Conservation (phyloP, 148 eudicot genomes). For the Rhododendron mucronatum region DNA sequence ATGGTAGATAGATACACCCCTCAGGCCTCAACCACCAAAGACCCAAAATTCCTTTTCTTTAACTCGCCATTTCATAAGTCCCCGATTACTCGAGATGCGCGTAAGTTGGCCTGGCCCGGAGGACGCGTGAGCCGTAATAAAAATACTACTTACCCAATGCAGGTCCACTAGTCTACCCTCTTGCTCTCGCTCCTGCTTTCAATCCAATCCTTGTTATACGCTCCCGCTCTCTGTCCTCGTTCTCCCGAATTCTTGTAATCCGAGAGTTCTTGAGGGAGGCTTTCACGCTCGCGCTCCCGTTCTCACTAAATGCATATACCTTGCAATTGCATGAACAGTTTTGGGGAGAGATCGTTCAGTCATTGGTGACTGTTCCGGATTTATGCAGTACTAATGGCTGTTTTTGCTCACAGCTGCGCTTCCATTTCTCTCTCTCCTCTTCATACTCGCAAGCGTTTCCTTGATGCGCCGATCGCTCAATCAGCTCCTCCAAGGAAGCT, state of each 20-base stretch:
- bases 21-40: no score
- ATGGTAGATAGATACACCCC: background rate
- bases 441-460: background rate
- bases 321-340: background rate
- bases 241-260: background rate
- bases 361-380: background rate
- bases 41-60: no score
- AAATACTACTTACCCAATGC: background rate
- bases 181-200: background rate
- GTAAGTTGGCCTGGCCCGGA: background rate
- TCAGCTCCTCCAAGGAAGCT: background rate
- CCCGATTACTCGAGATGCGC: no score
- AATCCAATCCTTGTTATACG: background rate
- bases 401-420: no score
- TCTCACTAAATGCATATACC: background rate
- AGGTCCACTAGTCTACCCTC: background rate
- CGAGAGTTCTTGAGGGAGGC: background rate
- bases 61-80: background rate
- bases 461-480: background rate
- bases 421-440: slow-evolving; percentile 5
- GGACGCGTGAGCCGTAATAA: no score
- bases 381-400: slow-evolving; percentile 2
- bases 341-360: background rate
- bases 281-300: background rate
- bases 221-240: background rate